Evolutionary conservation across 345 rosid species (phyloP), one percentile per base, ranked within the genome.

Genomic region (Lepidium didymum): DNA sequence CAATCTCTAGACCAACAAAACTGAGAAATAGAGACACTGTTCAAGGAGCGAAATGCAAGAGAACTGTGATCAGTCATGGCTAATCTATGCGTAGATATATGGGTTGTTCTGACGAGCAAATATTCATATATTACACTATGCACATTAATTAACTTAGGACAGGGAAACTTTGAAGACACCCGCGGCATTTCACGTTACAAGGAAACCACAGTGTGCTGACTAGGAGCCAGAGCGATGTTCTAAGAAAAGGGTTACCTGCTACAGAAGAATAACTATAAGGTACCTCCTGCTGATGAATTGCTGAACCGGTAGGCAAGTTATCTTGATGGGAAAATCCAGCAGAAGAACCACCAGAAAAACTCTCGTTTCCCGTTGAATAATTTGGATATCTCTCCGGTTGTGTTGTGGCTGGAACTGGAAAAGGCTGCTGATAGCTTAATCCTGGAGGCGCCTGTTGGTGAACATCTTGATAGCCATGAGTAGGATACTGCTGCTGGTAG

Each of bases 231-330:
- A 78, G 49, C 75, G 77, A 79, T 79, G 76, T 74, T 72, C 82
- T 70, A 77, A 81, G 84, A 81, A 78, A 85, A 83, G 75, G 60
- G 83, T 95, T 95, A 95, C 98, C 99, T 95, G 99, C 69, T 79
- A 85, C 87, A 80, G 99, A 87, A 87, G 97, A 95, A 95, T 95
- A 89, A 91, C 98, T 87, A 91, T 89, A 95, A 95, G 99, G 88
- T 95, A 91, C 99, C 97, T 95, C 99, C 98, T 91, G 99, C 96
- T 70, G 92, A 87, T 82, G 89, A 89, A 81, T 83, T 79, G 81
- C 80, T 67, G 89, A 78, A 78, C 78, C 76, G 68, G 86, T 59
- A 56, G 84, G 72, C 51, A 69, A 36, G 65, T 74, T 76, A 67
- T 80, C 81, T 79, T 79, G 86, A 75, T 70, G 83, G 41, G 72